These are phyloP conservation scores for Lachnellula hyalina DNA, from an alignment of 2,329 filamentous ascomycete species.

Conservation along the genomic window DNA sequence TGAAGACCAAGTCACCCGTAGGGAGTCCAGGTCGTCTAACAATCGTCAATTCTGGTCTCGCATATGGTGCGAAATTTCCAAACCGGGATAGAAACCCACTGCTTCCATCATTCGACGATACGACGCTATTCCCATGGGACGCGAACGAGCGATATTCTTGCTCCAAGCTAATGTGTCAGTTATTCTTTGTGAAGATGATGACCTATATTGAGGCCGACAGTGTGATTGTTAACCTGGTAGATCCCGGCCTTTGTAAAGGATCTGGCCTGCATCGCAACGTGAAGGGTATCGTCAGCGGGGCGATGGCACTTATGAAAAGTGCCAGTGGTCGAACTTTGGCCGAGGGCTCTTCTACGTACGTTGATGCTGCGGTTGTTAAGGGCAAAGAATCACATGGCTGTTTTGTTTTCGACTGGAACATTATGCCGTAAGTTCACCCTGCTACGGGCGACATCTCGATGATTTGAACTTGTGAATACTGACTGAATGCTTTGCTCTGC, in stretches of 20 bases:
- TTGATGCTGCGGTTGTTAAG: constrained; percentile 1
- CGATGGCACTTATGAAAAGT: background rate
- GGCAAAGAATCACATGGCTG: constrained; percentile 42
- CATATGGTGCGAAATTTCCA: constrained; percentile 25
- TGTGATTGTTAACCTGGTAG: constrained; percentile 34
- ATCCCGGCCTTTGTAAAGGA: constrained; percentile 33
- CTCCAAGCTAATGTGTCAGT: constrained; percentile 32
- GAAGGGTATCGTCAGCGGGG: background rate
- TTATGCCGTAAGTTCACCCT: constrained; percentile 37
- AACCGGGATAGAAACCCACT: constrained; percentile 25
- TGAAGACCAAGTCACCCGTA: constrained; percentile 15
- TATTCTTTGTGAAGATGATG: constrained; percentile 37
- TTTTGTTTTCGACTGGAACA: constrained; percentile 43
- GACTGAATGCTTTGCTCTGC: background rate
- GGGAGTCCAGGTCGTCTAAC: constrained; percentile 11
- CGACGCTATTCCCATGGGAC: constrained; percentile 15
- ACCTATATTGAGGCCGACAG: constrained; percentile 33
- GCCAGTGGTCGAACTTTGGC: background rate
- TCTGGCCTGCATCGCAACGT: constrained; percentile 33
- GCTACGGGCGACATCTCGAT: background rate
- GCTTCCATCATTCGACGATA: constrained; percentile 32
- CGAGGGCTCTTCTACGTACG: background rate
- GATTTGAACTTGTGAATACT: background rate
- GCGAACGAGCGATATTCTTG: constrained; percentile 25
- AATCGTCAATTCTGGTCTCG: constrained; percentile 19